phyloP scores from a whole-genome alignment of 73 alveolate species.

The Paraurostyla sp. region DNA sequence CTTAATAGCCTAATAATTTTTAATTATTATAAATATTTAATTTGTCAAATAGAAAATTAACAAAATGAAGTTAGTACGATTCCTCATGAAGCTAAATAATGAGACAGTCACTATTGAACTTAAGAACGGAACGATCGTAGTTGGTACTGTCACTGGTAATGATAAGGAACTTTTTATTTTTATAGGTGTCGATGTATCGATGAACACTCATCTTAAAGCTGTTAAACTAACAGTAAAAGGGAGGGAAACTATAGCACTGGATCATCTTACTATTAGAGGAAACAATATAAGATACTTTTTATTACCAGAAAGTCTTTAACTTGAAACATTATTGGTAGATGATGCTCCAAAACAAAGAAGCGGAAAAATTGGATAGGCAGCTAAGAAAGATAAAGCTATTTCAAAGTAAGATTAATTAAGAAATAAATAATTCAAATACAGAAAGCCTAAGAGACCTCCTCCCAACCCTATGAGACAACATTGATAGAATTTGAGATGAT shows the following conservation, averaged over 20 bases:
- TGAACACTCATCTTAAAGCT: slow-evolving; percentile 93
- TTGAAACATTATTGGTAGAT: slow-evolving; percentile 84
- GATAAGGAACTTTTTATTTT: no score
- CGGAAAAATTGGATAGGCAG: slow-evolving; percentile 49
- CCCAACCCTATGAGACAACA: slow-evolving; percentile 49
- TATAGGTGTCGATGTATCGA: slow-evolving; percentile 97
- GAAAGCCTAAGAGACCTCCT: slow-evolving; percentile 66
- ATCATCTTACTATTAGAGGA: slow-evolving; percentile 99
- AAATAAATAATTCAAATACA: no score
- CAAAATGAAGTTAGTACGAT: slow-evolving; percentile 93
- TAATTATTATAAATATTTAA: slow-evolving; percentile 35
- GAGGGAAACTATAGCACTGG: slow-evolving; percentile 95
- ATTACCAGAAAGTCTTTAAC: slow-evolving; percentile 95
- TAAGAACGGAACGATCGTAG: slow-evolving; percentile 98
- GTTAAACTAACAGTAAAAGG: slow-evolving; percentile 98
- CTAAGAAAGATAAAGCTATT: slow-evolving; percentile 44
- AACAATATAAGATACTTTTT: slow-evolving; percentile 95
- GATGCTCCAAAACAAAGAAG: slow-evolving; percentile 55
- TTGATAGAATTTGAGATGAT: neutral
- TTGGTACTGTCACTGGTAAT: slow-evolving; percentile 90
- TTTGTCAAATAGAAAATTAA: neutral
- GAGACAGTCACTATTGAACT: slow-evolving; percentile 99
- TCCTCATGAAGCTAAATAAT: slow-evolving; percentile 96
- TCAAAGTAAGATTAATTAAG: neutral
- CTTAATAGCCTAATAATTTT: no score